Conservation (phyloP, 2,329 filamentous ascomycete species). For the Talaromyces sp. region DNA sequence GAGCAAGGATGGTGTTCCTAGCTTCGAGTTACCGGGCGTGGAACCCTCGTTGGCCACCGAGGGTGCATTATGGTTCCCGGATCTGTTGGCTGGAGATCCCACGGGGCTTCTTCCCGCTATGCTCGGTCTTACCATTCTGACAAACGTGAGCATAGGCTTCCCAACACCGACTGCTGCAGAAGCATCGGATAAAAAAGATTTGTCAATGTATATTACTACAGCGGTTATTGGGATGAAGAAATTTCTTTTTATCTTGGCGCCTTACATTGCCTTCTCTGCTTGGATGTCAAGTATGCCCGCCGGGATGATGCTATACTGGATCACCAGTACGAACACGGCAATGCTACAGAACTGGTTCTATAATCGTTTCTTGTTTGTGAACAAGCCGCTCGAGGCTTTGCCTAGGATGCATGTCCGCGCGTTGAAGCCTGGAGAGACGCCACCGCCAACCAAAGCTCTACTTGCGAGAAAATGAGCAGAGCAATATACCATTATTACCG, state of each 20-base stretch:
- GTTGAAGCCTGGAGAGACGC: conserved; percentile 15
- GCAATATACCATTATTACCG: neutral
- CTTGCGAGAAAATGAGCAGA: neutral
- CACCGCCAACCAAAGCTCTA: conserved; percentile 10
- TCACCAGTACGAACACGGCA: conserved; percentile 43
- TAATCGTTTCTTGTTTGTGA: conserved; percentile 39
- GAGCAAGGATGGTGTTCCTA: conserved; percentile 19
- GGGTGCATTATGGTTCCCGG: conserved; percentile 60
- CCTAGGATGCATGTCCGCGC: conserved; percentile 31
- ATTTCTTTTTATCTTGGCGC: conserved; percentile 36
- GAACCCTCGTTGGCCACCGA: conserved; percentile 54
- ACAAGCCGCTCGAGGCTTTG: conserved; percentile 30
- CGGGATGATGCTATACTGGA: conserved; percentile 51
- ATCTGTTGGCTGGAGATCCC: conserved; percentile 55
- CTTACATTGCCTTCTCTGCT: conserved; percentile 35
- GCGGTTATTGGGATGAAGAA: conserved; percentile 23
- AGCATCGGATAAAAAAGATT: conserved; percentile 27
- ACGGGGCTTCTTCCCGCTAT: conserved; percentile 49
- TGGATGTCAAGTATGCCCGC: conserved; percentile 39
- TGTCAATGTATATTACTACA: conserved; percentile 22
- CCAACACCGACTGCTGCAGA: conserved; percentile 22
- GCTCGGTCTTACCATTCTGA: conserved; percentile 48
- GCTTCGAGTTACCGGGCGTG: conserved; percentile 27
- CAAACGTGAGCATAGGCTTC: conserved; percentile 43
- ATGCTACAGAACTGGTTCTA: conserved; percentile 40